phyloP scores from a whole-genome alignment of 2,329 filamentous ascomycete species.

The Fusarium nurragi region DNA sequence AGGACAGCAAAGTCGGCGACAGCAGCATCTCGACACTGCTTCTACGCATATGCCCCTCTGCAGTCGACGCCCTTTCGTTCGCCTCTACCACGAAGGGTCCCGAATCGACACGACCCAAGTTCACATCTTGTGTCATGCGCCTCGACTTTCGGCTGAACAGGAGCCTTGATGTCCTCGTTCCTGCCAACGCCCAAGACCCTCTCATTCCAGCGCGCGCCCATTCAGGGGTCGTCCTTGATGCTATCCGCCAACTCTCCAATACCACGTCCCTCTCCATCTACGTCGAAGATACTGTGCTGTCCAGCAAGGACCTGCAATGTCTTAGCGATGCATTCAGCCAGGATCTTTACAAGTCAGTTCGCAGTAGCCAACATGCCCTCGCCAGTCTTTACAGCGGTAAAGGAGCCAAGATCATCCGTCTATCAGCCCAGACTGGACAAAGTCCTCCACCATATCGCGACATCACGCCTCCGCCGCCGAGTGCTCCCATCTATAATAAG shows the following conservation, averaged over 20 bases:
- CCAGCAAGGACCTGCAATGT: not conserved
- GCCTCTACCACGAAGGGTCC: not conserved
- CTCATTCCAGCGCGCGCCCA: conserved; percentile 12
- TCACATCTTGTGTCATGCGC: not conserved
- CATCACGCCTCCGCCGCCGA: not conserved
- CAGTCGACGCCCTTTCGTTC: conserved; percentile 4
- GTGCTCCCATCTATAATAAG: not conserved
- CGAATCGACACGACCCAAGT: not conserved
- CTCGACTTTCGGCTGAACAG: conserved; percentile 11
- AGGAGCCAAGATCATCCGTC: conserved; percentile 13
- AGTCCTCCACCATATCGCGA: not conserved
- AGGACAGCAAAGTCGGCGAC: not conserved
- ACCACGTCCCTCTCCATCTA: conserved; percentile 8
- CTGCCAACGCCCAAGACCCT: conserved; percentile 13
- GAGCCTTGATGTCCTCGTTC: conserved; percentile 2
- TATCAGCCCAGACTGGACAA: not conserved
- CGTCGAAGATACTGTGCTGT: not conserved
- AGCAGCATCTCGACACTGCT: conserved; percentile 1
- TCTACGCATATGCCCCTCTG: not conserved
- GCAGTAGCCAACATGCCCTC: not conserved
- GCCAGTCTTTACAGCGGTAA: conserved; percentile 10
- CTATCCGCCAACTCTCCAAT: conserved; percentile 11
- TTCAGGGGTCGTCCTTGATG: conserved; percentile 19
- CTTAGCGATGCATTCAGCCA: conserved; percentile 1
- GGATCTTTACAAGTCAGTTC: not conserved